Conservation (phyloP, 2,329 filamentous ascomycete species). For the Clonostachys solani region DNA sequence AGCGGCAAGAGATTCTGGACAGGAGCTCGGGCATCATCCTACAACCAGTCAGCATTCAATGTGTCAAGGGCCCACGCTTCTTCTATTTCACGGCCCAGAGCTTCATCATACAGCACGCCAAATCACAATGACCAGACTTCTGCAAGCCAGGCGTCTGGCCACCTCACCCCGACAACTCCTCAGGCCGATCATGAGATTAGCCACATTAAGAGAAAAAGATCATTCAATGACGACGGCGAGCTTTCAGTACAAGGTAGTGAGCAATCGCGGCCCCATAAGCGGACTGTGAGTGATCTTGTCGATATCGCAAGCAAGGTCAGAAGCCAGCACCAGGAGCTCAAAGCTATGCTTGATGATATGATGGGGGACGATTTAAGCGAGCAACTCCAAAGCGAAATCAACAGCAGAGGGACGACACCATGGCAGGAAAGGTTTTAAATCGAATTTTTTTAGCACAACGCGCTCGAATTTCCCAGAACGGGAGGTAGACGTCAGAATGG, state of each 20-base stretch:
- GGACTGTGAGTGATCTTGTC: constrained; percentile 29
- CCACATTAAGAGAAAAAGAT: neutral
- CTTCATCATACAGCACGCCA: constrained; percentile 1
- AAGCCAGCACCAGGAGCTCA: constrained; percentile 32
- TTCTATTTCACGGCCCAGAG: neutral
- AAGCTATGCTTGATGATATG: constrained; percentile 39
- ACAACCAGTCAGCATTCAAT: neutral
- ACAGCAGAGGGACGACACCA: constrained; percentile 25
- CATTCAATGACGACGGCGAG: neutral
- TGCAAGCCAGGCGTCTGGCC: neutral
- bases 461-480: constrained; percentile 1
- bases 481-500: neutral
- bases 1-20: constrained; percentile 30
- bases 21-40: constrained; percentile 17
- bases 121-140: neutral
- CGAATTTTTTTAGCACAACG: neutral
- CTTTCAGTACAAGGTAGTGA: neutral
- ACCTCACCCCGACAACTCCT: neutral
- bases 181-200: constrained; percentile 2
- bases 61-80: neutral
- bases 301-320: constrained; percentile 19
- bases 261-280: constrained; percentile 21
- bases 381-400: constrained; percentile 28
- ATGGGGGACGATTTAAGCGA: constrained; percentile 18
- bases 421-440: constrained; percentile 18